Base-by-base conservation (phyloP, 305 asterid genomes). In the Fraxinus platypoda region DNA sequence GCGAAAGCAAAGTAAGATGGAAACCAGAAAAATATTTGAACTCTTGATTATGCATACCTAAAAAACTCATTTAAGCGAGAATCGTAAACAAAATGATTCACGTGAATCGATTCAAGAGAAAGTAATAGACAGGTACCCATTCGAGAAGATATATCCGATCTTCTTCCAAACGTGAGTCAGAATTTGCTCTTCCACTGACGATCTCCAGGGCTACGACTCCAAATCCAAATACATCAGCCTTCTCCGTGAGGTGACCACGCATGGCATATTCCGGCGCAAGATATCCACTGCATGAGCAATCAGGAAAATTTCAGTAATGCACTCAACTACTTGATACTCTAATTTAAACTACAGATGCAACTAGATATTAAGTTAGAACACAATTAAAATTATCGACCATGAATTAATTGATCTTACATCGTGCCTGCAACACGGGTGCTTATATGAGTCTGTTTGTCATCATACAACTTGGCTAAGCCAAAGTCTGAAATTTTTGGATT, bases 401-500 rank as follows among this genome's bases (percentile, higher is more conserved):
- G 30, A 70, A 30, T 59, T 41, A 1, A 28, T 74, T 70, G 74
- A 80, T 59, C 90, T 87, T 81, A 89, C 92, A 82, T 66, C 31
- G 92, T 90, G 57, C 91, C 93, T 0, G 93, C 91, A 74, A 90
- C 88, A 17, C 81, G 87, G 73, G 93, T 87, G 79, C 90, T 87
- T 73, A 90, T 87, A 79, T 88, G 92, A n/a, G 92, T 90, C 83
- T 77, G 77, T 26, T 86, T 88, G 77, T 90, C 93, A 81, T 88
- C 91, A 6, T 88, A 88, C 26, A 90, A 87, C 79, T 87, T 90
- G 30, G 92, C 93, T 88, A 90, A 83, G 37, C 93, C 92, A 23
- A 88, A 90, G 83, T 90, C 93, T n/a, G 92, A 87, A 43, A 90
- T 90, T 83, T 90, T 90, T 30, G 93, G 91, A 74, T 78, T 84